A percentile compares a stretch with the other conserved stretches of the same genome.
Evolutionary conservation across 2,329 filamentous ascomycete genomes (phyloP).

Genomic region (Fusarium algeriense): DNA sequence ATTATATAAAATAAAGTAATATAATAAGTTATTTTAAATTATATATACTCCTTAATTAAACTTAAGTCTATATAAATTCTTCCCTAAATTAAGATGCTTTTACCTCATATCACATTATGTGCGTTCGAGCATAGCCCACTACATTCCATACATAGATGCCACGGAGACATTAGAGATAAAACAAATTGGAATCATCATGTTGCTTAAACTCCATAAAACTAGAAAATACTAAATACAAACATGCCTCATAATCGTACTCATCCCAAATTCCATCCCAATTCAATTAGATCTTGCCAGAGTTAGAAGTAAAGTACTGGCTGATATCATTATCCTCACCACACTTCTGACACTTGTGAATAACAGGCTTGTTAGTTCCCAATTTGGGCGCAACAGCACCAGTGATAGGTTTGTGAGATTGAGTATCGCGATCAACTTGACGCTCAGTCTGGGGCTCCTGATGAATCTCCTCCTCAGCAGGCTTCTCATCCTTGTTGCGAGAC

Average conservation of each 20-base stretch:
- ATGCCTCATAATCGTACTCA: neutral
- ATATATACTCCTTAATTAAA: no score
- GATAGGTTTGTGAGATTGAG: neutral
- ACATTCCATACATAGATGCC: no score
- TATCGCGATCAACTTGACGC: neutral
- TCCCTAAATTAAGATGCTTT: no score
- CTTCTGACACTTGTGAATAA: constrained; percentile 29
- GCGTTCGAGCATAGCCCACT: no score
- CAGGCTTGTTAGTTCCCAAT: constrained; percentile 1
- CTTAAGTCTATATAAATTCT: no score
- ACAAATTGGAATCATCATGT: neutral
- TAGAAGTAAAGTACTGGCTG: constrained; percentile 14
- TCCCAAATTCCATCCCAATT: neutral
- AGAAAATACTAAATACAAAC: neutral
- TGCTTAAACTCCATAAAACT: neutral
- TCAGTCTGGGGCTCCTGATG: neutral
- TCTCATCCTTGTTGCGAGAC: constrained; percentile 7
- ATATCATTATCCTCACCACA: constrained; percentile 29
- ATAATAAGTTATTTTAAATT: no score
- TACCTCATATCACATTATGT: no score
- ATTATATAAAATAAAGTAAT: no score
- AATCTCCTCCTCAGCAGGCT: neutral
- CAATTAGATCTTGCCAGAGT: neutral
- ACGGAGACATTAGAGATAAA: no score
- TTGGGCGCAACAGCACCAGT: neutral